Evolutionary conservation across 2,329 filamentous ascomycete genomes (phyloP), one percentile per base, ranked within the genome.

Genomic region (Ceratocystis lukuohia): DNA sequence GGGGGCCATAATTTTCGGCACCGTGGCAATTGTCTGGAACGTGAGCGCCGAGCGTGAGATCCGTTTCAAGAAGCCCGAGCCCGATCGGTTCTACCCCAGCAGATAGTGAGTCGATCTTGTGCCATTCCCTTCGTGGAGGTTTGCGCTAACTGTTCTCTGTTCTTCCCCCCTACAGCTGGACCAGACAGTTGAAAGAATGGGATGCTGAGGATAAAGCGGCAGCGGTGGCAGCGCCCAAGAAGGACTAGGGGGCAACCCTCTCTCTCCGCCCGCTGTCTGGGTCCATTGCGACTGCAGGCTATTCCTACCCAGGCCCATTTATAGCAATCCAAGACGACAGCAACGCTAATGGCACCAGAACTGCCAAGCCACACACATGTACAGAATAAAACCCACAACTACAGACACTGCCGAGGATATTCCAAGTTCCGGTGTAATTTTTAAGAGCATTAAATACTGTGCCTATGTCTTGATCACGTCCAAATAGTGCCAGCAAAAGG

Each of bases 1-100:
- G 74, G 83, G 84, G 68, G 82, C 80, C 61, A 82, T 88, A 66
- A 80, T 94, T 64, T 70, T 87, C 70, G 86, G 88, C 69, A 81
- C 95, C 70, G 80, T 82, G 67, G 86, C 82, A 62, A 77, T 88
- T 72, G 82, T 81, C 69, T 93, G 85, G 82, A 88, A 81, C 73
- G 76, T 88, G 72, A 91, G 88, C 74, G 88, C 89, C 48, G 83
- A 89, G 71, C 80, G 84, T 70, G 90, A 95, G 76, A 77, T 82
- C 69, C 84, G 89, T 73, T 82, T 86, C 71, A 85, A 82, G 76
- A 90, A 91, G 80, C 90, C 90, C 45, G 86, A 90, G 76, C 80
- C 83, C 66, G 84, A 84, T 72, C 80, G 88, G 73, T 94, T 92
- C 82, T 91, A 87, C 76, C 89, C 89, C 61, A 94, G 89, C 78